These are phyloP conservation scores for cucumber (Cucumis sativus) DNA, from an alignment of 306 rosid species.

Conservation along the genomic window Cucumber_9930_V3 NC_026659.2:31199501-31200000, in stretches of 20 bases:
- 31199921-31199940: neutral
- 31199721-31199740: neutral
- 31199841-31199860: conserved; percentile 64
- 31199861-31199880: conserved; percentile 58
- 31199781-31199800: conserved; percentile 10
- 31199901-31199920: neutral
- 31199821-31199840: conserved; percentile 95
- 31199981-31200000: neutral
- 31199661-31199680: neutral
- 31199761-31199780: neutral
- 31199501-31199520: conserved; percentile 81
- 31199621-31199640: neutral
- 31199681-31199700: neutral
- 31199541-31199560: neutral
- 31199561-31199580: neutral
- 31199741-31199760: neutral
- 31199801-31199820: conserved; percentile 42
- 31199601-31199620: neutral
- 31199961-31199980: neutral
- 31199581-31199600: neutral
- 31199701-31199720: neutral
- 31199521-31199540: conserved; percentile 44
- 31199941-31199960: neutral
- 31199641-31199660: neutral
- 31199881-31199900: conserved; percentile 61